phyloP scores from a whole-genome alignment of 2,329 filamentous ascomycete genomes.

The Talaromyces sp. region DNA sequence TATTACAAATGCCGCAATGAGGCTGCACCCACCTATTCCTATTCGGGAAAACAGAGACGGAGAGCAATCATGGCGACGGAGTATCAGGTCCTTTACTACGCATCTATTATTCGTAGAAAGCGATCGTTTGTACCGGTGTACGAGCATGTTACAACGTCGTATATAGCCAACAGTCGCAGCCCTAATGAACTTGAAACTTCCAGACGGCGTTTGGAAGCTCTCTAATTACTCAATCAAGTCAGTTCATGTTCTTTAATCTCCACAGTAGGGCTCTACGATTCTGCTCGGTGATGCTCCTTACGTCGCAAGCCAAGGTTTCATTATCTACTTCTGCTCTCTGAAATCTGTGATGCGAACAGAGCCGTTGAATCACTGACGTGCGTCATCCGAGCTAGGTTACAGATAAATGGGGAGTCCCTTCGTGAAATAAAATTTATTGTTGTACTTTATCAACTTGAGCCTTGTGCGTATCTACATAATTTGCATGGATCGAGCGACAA shows the following conservation, averaged over 20 bases:
- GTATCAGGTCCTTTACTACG: background rate
- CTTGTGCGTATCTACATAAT: background rate
- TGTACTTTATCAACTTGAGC: background rate
- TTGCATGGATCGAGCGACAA: background rate
- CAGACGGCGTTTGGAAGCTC: background rate
- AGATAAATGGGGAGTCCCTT: background rate
- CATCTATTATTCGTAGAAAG: background rate
- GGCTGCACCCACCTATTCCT: background rate
- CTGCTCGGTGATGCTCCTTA: background rate
- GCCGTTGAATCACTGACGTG: slow-evolving; percentile 1
- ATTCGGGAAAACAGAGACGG: background rate
- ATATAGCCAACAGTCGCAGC: background rate
- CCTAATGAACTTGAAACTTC: background rate
- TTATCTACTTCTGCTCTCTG: background rate
- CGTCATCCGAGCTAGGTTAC: slow-evolving; percentile 4
- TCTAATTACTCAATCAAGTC: background rate
- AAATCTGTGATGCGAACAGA: background rate
- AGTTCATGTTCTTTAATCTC: background rate
- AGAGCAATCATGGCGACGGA: background rate
- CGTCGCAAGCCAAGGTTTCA: background rate
- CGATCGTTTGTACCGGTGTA: background rate
- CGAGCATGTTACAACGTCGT: background rate
- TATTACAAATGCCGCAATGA: background rate
- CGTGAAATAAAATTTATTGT: background rate
- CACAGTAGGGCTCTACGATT: background rate